Conservation (phyloP, 768 basidiomycete species). For the Xerocomellus chrysenteron region DNA sequence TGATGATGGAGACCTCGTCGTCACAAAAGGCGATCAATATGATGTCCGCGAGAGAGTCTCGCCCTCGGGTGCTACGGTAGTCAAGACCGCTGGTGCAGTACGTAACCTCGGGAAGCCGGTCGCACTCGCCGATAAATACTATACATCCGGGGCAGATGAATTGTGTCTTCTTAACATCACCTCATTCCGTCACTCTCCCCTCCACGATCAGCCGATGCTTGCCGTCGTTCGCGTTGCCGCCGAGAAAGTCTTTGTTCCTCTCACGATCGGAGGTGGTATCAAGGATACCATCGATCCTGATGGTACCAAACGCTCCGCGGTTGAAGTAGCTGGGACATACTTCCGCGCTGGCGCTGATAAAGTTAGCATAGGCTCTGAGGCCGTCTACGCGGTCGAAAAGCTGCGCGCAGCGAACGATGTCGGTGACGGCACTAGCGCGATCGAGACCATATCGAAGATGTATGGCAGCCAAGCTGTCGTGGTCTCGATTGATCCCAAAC, state of each 20-base stretch:
- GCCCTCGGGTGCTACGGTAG: slow-evolving; percentile 27
- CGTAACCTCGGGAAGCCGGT: slow-evolving; percentile 98
- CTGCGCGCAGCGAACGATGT: slow-evolving; percentile 51
- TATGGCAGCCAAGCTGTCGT: slow-evolving; percentile 99
- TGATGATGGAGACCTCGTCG: slow-evolving; percentile 94
- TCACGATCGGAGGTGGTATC: slow-evolving; percentile 98
- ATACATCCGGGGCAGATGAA: slow-evolving; percentile 88
- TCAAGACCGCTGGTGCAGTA: slow-evolving; percentile 68
- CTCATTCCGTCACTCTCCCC: slow-evolving; percentile 94
- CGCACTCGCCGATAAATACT: slow-evolving; percentile 85
- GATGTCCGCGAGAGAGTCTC: slow-evolving; percentile 84
- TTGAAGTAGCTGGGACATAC: slow-evolving; percentile 94
- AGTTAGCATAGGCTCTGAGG: slow-evolving; percentile 96
- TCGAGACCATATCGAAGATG: slow-evolving; percentile 85
- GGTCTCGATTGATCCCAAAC: slow-evolving; percentile 91
- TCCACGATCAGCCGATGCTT: slow-evolving; percentile 97
- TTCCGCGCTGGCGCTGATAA: slow-evolving; percentile 99
- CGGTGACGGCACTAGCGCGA: slow-evolving; percentile 76
- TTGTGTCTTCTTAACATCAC: slow-evolving; percentile 98
- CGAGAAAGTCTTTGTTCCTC: slow-evolving; percentile 89
- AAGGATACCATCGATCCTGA: slow-evolving; percentile 96
- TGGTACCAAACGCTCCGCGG: slow-evolving; percentile 79
- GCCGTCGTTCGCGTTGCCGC: slow-evolving; percentile 91
- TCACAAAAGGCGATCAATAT: slow-evolving; percentile 99
- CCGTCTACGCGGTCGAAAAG: slow-evolving; percentile 90